Percentiles rank a stretch among this genome's conserved stretches.
Conservation (phyloP, 306 rosid species). For the Castanea sativa region DNA sequence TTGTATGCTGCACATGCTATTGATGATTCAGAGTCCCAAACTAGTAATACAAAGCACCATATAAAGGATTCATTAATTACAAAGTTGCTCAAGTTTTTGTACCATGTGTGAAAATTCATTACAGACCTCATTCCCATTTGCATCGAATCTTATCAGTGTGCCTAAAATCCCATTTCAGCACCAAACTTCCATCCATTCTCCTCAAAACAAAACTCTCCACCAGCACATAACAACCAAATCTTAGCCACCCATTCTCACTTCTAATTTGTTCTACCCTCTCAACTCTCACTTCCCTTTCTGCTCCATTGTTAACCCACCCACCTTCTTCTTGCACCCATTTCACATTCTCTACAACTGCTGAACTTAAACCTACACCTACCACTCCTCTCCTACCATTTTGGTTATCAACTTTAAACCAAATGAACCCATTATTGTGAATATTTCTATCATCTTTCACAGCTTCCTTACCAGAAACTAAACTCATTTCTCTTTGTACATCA, state of each 20-base stretch:
- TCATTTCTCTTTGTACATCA: conserved; percentile 58
- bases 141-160: conserved; percentile 44
- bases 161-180: conserved; percentile 51
- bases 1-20: too few relatives aligned
- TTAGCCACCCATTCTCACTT: conserved; percentile 40
- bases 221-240: conserved; percentile 58
- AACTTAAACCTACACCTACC: conserved; percentile 53
- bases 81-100: not conserved
- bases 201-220: conserved; percentile 65
- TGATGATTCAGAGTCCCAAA: too few relatives aligned
- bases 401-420: conserved; percentile 35
- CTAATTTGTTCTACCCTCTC: conserved; percentile 51
- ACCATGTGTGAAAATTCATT: not conserved
- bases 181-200: conserved; percentile 56
- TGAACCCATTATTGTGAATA: conserved; percentile 38
- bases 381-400: conserved; percentile 26
- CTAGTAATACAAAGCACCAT: not conserved
- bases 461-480: conserved; percentile 46
- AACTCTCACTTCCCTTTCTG: conserved; percentile 37
- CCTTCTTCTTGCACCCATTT: conserved; percentile 74
- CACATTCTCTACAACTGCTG: conserved; percentile 59
- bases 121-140: conserved; percentile 52
- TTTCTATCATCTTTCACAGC: conserved; percentile 39
- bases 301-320: conserved; percentile 55
- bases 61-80: not conserved